These are phyloP conservation scores for Gossypium raimondii DNA, from an alignment of 345 rosid genomes.

Conservation along the genomic window DNA sequence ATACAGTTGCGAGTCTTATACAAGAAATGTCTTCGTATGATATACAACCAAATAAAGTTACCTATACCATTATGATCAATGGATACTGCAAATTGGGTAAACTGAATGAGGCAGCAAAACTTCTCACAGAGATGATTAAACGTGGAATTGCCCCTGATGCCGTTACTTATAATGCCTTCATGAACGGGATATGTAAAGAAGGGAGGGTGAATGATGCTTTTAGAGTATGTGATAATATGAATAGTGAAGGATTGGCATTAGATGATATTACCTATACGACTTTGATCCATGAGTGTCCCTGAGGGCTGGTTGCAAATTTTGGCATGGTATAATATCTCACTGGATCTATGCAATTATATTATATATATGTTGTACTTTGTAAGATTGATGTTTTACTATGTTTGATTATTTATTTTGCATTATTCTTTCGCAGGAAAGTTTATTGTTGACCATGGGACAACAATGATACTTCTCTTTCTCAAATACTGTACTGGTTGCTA, in stretches of 20 bases:
- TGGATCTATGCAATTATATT: neutral
- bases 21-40: slow-evolving; percentile 53
- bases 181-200: slow-evolving; percentile 52
- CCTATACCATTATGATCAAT: slow-evolving; percentile 69
- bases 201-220: slow-evolving; percentile 56
- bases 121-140: slow-evolving; percentile 54
- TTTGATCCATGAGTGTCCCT: slow-evolving; percentile 42
- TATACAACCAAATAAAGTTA: slow-evolving; percentile 63
- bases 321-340: neutral
- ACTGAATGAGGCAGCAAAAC: slow-evolving; percentile 52
- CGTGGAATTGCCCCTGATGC: slow-evolving; percentile 56
- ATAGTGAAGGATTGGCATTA: slow-evolving; percentile 23
- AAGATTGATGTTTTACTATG: neutral
- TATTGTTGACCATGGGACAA: neutral
- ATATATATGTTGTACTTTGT: neutral
- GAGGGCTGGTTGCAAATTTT: slow-evolving; percentile 9
- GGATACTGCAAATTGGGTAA: slow-evolving; percentile 58
- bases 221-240: slow-evolving; percentile 39
- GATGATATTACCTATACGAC: slow-evolving; percentile 69
- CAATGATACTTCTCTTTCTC: neutral
- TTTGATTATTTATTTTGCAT: neutral
- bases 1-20: slow-evolving; percentile 41
- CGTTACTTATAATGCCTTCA: slow-evolving; percentile 56
- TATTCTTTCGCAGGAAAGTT: too few relatives aligned
- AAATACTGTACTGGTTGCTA: slow-evolving; percentile 11